phyloP scores from a whole-genome alignment of 2,329 filamentous ascomycete species.

The Xylariaceae sp. region DNA sequence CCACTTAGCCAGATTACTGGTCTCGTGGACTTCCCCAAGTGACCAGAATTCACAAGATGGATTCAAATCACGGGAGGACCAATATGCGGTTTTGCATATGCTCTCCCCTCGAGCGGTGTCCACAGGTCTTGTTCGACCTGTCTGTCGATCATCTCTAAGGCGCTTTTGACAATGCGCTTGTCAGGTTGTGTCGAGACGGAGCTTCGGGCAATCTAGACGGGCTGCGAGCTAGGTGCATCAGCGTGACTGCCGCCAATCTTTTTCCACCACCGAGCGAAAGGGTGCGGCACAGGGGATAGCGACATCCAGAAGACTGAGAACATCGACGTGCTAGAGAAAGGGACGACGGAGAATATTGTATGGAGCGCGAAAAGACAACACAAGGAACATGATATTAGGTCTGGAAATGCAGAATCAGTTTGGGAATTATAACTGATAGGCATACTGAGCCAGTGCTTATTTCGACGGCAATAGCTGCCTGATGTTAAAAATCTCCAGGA shows the following conservation, averaged over 20 bases:
- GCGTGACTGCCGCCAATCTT: slow-evolving; percentile 43
- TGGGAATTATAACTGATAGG: too few species aligned
- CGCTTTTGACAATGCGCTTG: slow-evolving; percentile 43
- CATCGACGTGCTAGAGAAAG: slow-evolving; percentile 37
- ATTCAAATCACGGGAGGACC: slow-evolving; percentile 37
- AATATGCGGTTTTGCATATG: slow-evolving; percentile 42
- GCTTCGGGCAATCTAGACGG: slow-evolving; percentile 31
- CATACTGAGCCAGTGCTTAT: too few species aligned
- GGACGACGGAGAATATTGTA: slow-evolving; percentile 43
- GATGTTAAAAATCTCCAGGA: too few species aligned
- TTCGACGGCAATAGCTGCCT: too few species aligned
- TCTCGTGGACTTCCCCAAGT: slow-evolving; percentile 36
- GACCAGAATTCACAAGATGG: slow-evolving; percentile 35
- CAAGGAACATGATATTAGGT: slow-evolving; percentile 41
- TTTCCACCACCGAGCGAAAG: slow-evolving; percentile 42
- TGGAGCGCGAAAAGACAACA: slow-evolving; percentile 44
- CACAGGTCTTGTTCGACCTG: slow-evolving; percentile 37
- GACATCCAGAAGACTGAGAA: slow-evolving; percentile 38
- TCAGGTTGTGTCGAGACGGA: slow-evolving; percentile 39
- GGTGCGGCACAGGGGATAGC: slow-evolving; percentile 36
- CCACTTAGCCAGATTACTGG: slow-evolving; percentile 36
- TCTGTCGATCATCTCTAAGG: slow-evolving; percentile 39
- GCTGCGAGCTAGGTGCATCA: slow-evolving; percentile 42
- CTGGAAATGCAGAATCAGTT: slow-evolving; percentile 39
- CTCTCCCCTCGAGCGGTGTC: slow-evolving; percentile 37